A percentile compares a stretch with the other conserved stretches of the same genome.
phyloP scores from a whole-genome alignment of 2,329 filamentous ascomycete species.

The Diaporthe amygdali region DNA sequence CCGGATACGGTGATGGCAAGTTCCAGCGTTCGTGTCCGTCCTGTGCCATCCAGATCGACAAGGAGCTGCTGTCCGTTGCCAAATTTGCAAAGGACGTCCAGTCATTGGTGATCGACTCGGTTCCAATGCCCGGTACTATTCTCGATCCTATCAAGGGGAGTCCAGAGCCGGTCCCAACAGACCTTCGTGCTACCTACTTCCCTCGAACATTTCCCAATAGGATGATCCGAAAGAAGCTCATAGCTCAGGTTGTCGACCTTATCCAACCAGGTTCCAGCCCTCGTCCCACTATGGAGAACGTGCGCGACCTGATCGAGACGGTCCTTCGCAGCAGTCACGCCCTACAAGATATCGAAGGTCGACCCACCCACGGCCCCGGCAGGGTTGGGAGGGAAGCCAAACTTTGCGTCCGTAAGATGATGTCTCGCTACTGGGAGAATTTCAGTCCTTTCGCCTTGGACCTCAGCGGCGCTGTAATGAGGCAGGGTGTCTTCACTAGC shows the following conservation, averaged over 20 bases:
- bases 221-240: slow-evolving; percentile 54
- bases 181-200: slow-evolving; percentile 27
- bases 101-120: slow-evolving; percentile 47
- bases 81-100: slow-evolving; percentile 66
- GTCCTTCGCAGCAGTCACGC: slow-evolving; percentile 43
- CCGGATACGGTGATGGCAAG: slow-evolving; percentile 65
- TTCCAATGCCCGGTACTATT: slow-evolving; percentile 72
- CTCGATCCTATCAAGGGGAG: slow-evolving; percentile 58
- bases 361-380: slow-evolving; percentile 26
- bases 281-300: slow-evolving; percentile 51
- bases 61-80: slow-evolving; percentile 63
- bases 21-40: slow-evolving; percentile 55
- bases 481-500: slow-evolving; percentile 69
- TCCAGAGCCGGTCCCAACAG: slow-evolving; percentile 41
- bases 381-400: slow-evolving; percentile 36
- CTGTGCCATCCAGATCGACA: slow-evolving; percentile 58
- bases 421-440: slow-evolving; percentile 75
- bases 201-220: slow-evolving; percentile 62
- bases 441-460: slow-evolving; percentile 68
- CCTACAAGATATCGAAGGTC: slow-evolving; percentile 47
- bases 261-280: slow-evolving; percentile 35
- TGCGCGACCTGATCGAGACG: slow-evolving; percentile 56
- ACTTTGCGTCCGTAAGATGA: slow-evolving; percentile 66
- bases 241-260: slow-evolving; percentile 46
- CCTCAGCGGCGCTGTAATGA: slow-evolving; percentile 67